A percentile compares a stretch with the other conserved stretches of the same genome.
Evolutionary conservation across 2,329 filamentous ascomycete species (phyloP).

Genomic region (Calonectria pteridis): DNA sequence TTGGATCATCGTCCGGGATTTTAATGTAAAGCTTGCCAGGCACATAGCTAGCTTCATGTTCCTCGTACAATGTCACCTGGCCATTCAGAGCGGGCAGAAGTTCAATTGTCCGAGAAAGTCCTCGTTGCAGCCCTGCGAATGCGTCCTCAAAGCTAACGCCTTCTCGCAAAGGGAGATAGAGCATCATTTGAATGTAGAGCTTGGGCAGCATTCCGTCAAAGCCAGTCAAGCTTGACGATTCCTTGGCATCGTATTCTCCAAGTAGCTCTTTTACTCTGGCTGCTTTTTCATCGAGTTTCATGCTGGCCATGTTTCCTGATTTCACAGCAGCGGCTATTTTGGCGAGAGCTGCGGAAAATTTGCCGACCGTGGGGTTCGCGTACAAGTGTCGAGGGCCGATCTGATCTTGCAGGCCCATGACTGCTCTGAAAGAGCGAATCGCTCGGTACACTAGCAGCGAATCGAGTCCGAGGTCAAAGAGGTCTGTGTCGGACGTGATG

Average conservation of each 20-base stretch:
- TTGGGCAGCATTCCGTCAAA: constrained; percentile 50
- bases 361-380: constrained; percentile 45
- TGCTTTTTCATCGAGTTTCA: neutral
- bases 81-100: constrained; percentile 53
- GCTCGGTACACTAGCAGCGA: constrained; percentile 47
- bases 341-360: constrained; percentile 42
- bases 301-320: neutral
- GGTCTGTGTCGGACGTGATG: constrained; percentile 37
- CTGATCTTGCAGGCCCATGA: constrained; percentile 44
- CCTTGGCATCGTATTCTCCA: constrained; percentile 40
- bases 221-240: constrained; percentile 45
- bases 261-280: constrained; percentile 54
- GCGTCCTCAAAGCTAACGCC: constrained; percentile 44
- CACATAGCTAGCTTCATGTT: constrained; percentile 41
- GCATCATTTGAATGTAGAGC: constrained; percentile 47
- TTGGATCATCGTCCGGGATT: constrained; percentile 28
- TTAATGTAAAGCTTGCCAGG: constrained; percentile 38
- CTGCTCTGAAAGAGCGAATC: constrained; percentile 48
- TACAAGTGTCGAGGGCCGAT: constrained; percentile 52
- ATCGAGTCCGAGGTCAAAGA: constrained; percentile 49
- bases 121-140: constrained; percentile 49
- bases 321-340: constrained; percentile 30
- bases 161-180: constrained; percentile 49
- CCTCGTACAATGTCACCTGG: constrained; percentile 47
- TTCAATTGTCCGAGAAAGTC: constrained; percentile 49